Evolutionary conservation across 139 green algal genomes (phyloP), one percentile per base, ranked within the genome.

Genomic region (Chlamydomonas asymmetrica): DNA sequence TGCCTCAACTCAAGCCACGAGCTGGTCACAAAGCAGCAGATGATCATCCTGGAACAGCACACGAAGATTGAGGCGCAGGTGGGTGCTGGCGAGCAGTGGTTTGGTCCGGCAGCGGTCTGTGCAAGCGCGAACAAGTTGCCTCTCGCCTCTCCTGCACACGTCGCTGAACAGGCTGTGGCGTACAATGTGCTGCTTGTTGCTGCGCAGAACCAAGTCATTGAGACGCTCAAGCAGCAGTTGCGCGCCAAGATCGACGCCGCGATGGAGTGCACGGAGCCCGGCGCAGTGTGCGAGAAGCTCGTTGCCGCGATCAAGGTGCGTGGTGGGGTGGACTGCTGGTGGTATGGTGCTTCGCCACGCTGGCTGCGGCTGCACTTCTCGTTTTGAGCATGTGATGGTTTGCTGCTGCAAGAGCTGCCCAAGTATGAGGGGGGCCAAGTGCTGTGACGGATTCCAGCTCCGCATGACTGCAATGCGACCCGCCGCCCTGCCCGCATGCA

Each of bases 1-100:
- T 25, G 45, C 45, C 45, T 10, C 45, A 52, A 32, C 54, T 63
- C 8, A 8, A 32, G 27, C 6, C n/a, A 41, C 29, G 25, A 16
- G 61, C 49, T 76, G 63, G 48, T 73, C 23, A 45, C 63, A 49
- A 60, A 22, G 25, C 74, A 82, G 48, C 39, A 68, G 27, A 63
- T 37, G 31, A 52, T 82, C 56, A 85, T 82, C 32, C 41, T 85
- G 63, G 80, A 82, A 27, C 80, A 85, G 80, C 63, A 77, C 45
- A 41, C 48, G n/a, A 78, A 66, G 65, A 63, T 85, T 57, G 32
- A 41, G 34, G 56, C 82, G 56, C 80, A 85, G 80, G 54, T 35
- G 13, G 54, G 32, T 8, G 13, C 32, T 62, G 54, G 29, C 9
- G 80, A 84, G 66, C 48, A 84, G 66, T 66, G 78, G 54, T 2